Evolutionary conservation across 495 filamentous ascomycete genomes (phyloP).

Genomic region (Baudoinia panamericana): DNA sequence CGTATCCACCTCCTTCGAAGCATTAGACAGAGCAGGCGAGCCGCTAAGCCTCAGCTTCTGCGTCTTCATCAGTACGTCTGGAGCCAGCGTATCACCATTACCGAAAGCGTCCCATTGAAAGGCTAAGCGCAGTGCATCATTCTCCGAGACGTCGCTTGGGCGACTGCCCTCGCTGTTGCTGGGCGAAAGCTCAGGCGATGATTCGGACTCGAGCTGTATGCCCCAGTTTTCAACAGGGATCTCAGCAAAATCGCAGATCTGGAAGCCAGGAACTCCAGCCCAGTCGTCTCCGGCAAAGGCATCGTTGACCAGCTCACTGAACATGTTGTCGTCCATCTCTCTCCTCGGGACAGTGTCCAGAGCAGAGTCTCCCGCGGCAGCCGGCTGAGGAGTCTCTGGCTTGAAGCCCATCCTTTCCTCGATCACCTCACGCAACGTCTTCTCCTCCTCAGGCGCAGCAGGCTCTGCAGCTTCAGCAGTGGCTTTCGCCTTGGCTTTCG

Average conservation of each 20-base stretch:
- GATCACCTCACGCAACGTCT: conserved; percentile 11
- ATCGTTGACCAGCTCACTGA: neutral
- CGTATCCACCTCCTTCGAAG: conserved; percentile 1
- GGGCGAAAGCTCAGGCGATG: conserved; percentile 12
- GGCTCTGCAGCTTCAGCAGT: neutral
- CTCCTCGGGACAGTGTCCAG: neutral
- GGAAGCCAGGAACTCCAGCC: neutral
- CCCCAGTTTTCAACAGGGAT: too few species aligned
- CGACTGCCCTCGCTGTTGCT: neutral
- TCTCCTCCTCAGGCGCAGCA: neutral
- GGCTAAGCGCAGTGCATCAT: conserved; percentile 7
- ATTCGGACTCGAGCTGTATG: neutral
- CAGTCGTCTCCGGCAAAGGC: neutral
- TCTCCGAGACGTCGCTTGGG: conserved; percentile 8
- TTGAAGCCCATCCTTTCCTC: conserved; percentile 13
- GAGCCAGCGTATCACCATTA: conserved; percentile 11
- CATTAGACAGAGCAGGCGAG: neutral
- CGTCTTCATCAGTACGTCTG: conserved; percentile 5
- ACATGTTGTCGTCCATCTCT: neutral
- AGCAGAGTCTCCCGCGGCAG: neutral
- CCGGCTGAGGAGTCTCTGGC: neutral
- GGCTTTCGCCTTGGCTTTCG: conserved; percentile 2
- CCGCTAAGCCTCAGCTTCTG: neutral
- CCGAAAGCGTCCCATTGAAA: conserved; percentile 14
- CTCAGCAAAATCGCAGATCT: too few species aligned